Conservation (phyloP, 2,329 filamentous ascomycete species). For the Fusarium bulbicola region DNA sequence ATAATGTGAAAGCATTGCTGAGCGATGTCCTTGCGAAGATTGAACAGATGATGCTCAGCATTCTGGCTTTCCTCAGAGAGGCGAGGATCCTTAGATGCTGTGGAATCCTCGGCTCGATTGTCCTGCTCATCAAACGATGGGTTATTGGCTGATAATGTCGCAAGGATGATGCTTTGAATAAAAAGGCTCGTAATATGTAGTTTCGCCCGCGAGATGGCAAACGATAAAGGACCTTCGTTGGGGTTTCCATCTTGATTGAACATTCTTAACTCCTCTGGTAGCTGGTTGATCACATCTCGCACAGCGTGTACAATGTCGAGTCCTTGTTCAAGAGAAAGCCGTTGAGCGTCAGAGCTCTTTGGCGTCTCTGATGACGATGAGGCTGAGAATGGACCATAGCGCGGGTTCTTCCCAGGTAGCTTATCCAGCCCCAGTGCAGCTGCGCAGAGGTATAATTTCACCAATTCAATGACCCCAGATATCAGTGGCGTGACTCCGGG, state of each 20-base stretch:
- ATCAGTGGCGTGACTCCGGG: background rate
- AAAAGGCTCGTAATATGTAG: background rate
- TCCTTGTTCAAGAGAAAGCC: background rate
- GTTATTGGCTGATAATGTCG: background rate
- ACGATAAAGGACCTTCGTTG: background rate
- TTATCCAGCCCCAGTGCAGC: background rate
- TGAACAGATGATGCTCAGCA: background rate
- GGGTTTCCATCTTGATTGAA: background rate
- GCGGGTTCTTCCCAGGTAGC: background rate
- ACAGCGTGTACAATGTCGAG: background rate
- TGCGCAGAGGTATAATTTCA: background rate
- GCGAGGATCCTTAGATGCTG: background rate
- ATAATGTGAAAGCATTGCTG: background rate
- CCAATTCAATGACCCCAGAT: background rate
- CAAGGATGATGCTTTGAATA: background rate
- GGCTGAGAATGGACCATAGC: background rate
- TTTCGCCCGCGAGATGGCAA: background rate
- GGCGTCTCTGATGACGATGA: background rate
- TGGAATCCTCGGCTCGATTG: fast-evolving
- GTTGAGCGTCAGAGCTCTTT: background rate
- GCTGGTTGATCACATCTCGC: background rate
- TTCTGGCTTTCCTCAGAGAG: background rate
- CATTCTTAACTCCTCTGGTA: background rate
- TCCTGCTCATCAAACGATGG: background rate
- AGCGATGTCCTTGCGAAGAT: background rate